These are phyloP conservation scores for Podaxis sp. DNA, from an alignment of 768 basidiomycete genomes.

Conservation along the genomic window DNA sequence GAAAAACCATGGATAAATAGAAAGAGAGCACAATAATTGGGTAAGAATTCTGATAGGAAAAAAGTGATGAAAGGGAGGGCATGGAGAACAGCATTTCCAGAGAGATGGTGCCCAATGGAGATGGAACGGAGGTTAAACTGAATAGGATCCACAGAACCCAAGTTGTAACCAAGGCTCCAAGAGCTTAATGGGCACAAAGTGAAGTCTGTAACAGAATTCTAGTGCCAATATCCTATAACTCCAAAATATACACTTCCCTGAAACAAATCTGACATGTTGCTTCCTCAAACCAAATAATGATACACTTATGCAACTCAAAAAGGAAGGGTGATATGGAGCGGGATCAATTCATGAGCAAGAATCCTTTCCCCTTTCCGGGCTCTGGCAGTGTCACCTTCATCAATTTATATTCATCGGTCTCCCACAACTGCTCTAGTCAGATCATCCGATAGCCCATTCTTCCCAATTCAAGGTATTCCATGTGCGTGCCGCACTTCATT, in stretches of 20 bases:
- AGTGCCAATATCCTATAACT: slow-evolving; percentile 7
- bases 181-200: no score
- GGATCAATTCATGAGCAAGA: slow-evolving; percentile 4
- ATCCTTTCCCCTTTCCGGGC: neutral
- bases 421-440: slow-evolving; percentile 12
- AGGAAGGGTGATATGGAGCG: slow-evolving; percentile 12
- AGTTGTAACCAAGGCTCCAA: no score
- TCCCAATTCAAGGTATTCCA: slow-evolving; percentile 3
- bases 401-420: slow-evolving; percentile 9
- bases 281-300: slow-evolving; percentile 13
- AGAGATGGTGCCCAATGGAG: no score
- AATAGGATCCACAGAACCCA: no score
- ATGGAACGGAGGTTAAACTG: no score
- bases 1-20: no score
- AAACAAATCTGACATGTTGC: slow-evolving; percentile 10
- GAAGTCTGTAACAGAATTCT: no score
- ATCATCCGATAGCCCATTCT: slow-evolving; percentile 9
- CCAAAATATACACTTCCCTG: slow-evolving; percentile 13
- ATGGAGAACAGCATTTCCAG: no score
- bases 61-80: no score
- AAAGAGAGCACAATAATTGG: no score
- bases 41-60: no score
- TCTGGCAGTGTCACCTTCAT: slow-evolving; percentile 6
- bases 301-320: slow-evolving; percentile 10
- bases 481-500: neutral